phyloP scores from a whole-genome alignment of 768 basidiomycete species.

The Suillus brevipes region DNA sequence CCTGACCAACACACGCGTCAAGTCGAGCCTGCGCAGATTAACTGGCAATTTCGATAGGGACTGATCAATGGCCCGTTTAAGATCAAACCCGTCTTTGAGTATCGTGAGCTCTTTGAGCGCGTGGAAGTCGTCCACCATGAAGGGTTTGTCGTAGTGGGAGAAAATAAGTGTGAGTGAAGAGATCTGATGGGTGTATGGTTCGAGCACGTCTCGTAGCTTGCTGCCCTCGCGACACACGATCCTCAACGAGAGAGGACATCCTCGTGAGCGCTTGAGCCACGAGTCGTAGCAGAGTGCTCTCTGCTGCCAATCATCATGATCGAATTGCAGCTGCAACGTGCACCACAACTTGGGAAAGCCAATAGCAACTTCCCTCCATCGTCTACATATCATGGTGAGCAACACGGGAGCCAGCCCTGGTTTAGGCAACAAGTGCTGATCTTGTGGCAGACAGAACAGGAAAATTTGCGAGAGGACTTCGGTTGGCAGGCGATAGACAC shows the following conservation, averaged over 20 bases:
- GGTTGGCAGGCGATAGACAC: background rate
- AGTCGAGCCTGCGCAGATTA: background rate
- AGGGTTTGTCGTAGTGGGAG: background rate
- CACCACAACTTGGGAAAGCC: constrained; percentile 49
- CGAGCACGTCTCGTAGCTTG: constrained; percentile 9
- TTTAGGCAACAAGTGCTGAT: constrained; percentile 26
- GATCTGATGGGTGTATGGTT: constrained; percentile 18
- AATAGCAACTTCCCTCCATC: constrained; percentile 42
- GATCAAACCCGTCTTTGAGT: no score
- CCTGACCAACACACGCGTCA: background rate
- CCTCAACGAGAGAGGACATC: background rate
- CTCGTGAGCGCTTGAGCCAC: background rate
- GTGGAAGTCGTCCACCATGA: background rate
- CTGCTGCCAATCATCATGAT: constrained; percentile 9
- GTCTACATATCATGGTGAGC: constrained; percentile 40
- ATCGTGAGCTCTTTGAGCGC: constrained; percentile 24
- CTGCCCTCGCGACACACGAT: background rate
- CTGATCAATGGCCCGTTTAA: background rate
- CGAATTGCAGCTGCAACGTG: constrained; percentile 31
- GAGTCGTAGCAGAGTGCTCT: background rate
- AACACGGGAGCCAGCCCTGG: constrained; percentile 35
- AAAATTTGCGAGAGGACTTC: background rate
- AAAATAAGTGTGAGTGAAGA: background rate
- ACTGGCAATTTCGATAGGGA: constrained; percentile 7
- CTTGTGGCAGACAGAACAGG: background rate